Evolutionary conservation across 2,329 filamentous ascomycete species (phyloP).

Genomic region (Cladophialophora psammophila): DNA sequence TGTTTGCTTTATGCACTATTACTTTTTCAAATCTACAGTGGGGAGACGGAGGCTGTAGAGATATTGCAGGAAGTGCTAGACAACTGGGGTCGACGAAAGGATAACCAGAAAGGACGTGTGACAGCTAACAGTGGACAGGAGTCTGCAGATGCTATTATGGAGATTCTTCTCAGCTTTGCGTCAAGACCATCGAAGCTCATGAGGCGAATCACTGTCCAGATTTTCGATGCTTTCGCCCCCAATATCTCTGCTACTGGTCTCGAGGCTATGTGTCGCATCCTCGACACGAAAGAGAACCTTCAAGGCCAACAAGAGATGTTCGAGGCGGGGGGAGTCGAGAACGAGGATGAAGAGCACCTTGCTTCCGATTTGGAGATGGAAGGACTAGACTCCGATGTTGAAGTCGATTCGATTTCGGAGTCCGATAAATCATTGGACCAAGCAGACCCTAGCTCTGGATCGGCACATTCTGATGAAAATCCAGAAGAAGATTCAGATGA

Average conservation of each 20-base stretch:
- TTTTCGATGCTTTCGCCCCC: constrained; percentile 81
- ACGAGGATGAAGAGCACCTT: constrained; percentile 58
- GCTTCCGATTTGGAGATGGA: constrained; percentile 50
- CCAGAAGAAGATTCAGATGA: constrained; percentile 54
- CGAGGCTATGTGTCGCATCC: constrained; percentile 67
- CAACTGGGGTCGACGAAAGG: constrained; percentile 66
- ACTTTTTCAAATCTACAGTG: constrained; percentile 87
- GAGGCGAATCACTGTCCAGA: constrained; percentile 84
- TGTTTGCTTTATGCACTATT: constrained; percentile 83
- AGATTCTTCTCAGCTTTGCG: constrained; percentile 88
- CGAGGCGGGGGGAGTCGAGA: constrained; percentile 69
- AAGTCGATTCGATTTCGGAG: constrained; percentile 42
- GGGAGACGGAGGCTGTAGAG: constrained; percentile 82
- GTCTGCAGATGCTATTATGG: constrained; percentile 76
- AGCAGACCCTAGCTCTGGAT: constrained; percentile 41
- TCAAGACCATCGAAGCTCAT: constrained; percentile 84
- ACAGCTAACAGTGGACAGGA: constrained; percentile 33
- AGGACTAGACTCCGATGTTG: constrained; percentile 53
- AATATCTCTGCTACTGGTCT: constrained; percentile 77
- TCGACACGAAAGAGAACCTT: constrained; percentile 79
- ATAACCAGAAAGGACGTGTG: constrained; percentile 33
- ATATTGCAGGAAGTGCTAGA: constrained; percentile 80
- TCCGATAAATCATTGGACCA: constrained; percentile 18
- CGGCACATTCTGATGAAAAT: constrained; percentile 54
- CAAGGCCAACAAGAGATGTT: constrained; percentile 89